Conservation (phyloP, 1,284 basidiomycete species). For the Malassezia pachydermatis region DNA sequence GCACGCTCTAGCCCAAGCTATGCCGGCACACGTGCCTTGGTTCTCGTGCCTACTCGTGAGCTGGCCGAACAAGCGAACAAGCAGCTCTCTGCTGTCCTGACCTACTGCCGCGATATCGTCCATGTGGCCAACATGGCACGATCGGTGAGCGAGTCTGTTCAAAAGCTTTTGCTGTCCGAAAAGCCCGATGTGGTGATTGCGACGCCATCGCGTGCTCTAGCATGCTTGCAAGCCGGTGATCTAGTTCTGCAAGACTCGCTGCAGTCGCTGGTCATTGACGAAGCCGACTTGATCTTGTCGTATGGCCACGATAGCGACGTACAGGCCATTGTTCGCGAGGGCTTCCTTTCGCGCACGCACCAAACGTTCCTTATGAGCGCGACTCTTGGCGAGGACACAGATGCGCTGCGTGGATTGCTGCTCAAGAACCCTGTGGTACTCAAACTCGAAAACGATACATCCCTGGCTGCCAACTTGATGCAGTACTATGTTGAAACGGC, state of each 20-base stretch:
- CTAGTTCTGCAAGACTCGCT: slow-evolving; percentile 51
- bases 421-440: slow-evolving; percentile 70
- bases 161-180: slow-evolving; percentile 74
- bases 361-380: slow-evolving; percentile 97
- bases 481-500: slow-evolving; percentile 51
- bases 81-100: slow-evolving; percentile 62
- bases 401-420: slow-evolving; percentile 74
- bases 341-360: slow-evolving; percentile 67
- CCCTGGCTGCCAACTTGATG: slow-evolving; percentile 22
- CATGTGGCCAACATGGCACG: slow-evolving; percentile 66
- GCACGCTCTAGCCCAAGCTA: slow-evolving; percentile 49
- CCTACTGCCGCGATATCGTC: slow-evolving; percentile 63
- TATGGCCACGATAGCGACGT: slow-evolving; percentile 91
- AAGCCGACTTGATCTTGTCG: slow-evolving; percentile 92
- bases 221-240: slow-evolving; percentile 65
- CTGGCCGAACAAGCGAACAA: slow-evolving; percentile 76
- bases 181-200: slow-evolving; percentile 83
- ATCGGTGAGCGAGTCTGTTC: slow-evolving; percentile 57
- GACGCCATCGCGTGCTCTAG: slow-evolving; percentile 75
- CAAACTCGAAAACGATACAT: slow-evolving; percentile 25
- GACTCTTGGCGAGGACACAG: slow-evolving; percentile 92
- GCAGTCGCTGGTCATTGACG: slow-evolving; percentile 87
- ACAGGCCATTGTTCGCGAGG: slow-evolving; percentile 65
- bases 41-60: slow-evolving; percentile 89
- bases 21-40: slow-evolving; percentile 64